These are phyloP conservation scores for Sonneratia alba DNA, from an alignment of 345 rosid genomes.

Conservation along the genomic window DNA sequence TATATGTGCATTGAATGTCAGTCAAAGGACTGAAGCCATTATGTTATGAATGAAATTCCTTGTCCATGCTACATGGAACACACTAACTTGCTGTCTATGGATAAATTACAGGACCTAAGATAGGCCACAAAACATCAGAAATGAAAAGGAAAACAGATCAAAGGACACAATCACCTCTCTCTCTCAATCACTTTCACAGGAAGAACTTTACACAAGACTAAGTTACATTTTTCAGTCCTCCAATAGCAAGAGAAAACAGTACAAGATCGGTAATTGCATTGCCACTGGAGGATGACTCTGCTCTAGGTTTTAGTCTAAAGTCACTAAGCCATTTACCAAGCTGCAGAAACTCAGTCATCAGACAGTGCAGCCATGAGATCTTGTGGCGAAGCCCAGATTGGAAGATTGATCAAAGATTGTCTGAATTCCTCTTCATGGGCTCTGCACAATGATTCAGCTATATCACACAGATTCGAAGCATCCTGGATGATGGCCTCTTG, in stretches of 20 bases:
- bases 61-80: not conserved
- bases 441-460: slow-evolving; percentile 50
- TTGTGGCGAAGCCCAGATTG: slow-evolving; percentile 63
- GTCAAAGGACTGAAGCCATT: not conserved
- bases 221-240: not conserved
- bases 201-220: slow-evolving; percentile 7
- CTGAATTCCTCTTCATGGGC: slow-evolving; percentile 37
- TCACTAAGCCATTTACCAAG: slow-evolving; percentile 4
- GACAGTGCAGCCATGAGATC: slow-evolving; percentile 63
- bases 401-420: slow-evolving; percentile 40
- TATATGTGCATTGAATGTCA: not conserved
- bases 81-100: not conserved
- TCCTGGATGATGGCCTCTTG: slow-evolving; percentile 51
- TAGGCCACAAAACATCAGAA: not conserved
- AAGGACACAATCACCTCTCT: slow-evolving; percentile 4
- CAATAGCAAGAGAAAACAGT: too few relatives aligned
- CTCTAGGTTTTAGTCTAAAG: not conserved
- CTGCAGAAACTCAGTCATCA: slow-evolving; percentile 27
- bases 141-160: not conserved
- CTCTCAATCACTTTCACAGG: slow-evolving; percentile 12
- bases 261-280: not conserved
- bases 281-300: not conserved
- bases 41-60: not conserved
- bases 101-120: not conserved
- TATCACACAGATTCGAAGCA: slow-evolving; percentile 50